Conservation (phyloP, 2,329 filamentous ascomycete species). For the Colletotrichum sojae region DNA sequence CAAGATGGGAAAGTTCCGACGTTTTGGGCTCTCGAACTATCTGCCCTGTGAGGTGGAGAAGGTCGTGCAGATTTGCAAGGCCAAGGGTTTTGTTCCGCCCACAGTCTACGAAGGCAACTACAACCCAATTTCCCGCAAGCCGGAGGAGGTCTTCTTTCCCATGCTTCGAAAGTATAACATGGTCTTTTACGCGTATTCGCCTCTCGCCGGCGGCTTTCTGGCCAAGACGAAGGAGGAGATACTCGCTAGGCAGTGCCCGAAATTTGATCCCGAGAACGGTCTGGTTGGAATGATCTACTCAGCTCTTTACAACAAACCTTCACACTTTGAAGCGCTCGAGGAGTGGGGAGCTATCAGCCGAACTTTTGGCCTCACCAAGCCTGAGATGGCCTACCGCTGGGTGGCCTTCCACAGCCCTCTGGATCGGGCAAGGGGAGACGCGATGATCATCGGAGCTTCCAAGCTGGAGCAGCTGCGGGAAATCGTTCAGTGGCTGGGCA, state of each 20-base stretch:
- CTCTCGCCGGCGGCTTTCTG: slow-evolving; percentile 47
- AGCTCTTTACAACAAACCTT: slow-evolving; percentile 46
- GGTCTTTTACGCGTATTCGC: slow-evolving; percentile 59
- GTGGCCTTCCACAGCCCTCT: slow-evolving; percentile 53
- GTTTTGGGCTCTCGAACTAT: slow-evolving; percentile 64
- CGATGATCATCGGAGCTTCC: slow-evolving; percentile 53
- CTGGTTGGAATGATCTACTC: slow-evolving; percentile 45
- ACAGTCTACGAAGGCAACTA: slow-evolving; percentile 64
- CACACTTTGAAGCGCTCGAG: slow-evolving; percentile 47
- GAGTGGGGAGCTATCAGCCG: slow-evolving; percentile 45
- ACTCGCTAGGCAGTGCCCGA: slow-evolving; percentile 19
- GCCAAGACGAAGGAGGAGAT: slow-evolving; percentile 44
- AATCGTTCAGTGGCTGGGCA: neutral
- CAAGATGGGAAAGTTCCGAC: slow-evolving; percentile 58
- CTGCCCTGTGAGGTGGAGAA: slow-evolving; percentile 58
- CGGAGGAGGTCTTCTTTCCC: slow-evolving; percentile 59
- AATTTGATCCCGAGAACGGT: neutral
- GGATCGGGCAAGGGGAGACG: slow-evolving; percentile 50
- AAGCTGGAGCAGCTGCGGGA: slow-evolving; percentile 52
- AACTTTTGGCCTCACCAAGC: slow-evolving; percentile 54
- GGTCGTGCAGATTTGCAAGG: slow-evolving; percentile 58
- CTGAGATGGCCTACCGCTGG: slow-evolving; percentile 60
- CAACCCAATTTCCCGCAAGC: slow-evolving; percentile 58
- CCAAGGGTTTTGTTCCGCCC: slow-evolving; percentile 57
- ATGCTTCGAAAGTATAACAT: slow-evolving; percentile 58